A percentile compares a stretch with the other conserved stretches of the same genome.
phyloP scores from a whole-genome alignment of 805 yeast genomes.

The Teunomyces barrocoloradensis region DNA sequence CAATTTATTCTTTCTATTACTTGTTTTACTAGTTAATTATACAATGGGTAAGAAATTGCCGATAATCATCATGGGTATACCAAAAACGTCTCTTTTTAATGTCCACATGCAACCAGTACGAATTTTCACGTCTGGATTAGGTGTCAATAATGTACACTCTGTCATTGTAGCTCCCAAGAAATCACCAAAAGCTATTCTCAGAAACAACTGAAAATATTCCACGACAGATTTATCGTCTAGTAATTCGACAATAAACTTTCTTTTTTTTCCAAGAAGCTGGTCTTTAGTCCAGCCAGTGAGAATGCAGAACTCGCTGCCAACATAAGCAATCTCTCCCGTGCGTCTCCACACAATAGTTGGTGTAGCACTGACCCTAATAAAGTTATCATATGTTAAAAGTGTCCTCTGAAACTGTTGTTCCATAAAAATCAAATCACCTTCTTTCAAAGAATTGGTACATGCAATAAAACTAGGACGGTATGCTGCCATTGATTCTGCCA shows the following conservation, averaged over 20 bases:
- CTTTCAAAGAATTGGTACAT: constrained; percentile 81
- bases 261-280: constrained; percentile 57
- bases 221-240: constrained; percentile 85
- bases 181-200: constrained; percentile 86
- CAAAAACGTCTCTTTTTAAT: constrained; percentile 89
- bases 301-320: constrained; percentile 89
- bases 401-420: constrained; percentile 96
- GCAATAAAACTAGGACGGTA: constrained; percentile 93
- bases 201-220: constrained; percentile 83
- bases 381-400: constrained; percentile 80
- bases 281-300: constrained; percentile 87
- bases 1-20: neutral
- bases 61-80: constrained; percentile 94
- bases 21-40: constrained; percentile 14
- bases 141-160: constrained; percentile 74
- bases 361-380: constrained; percentile 81
- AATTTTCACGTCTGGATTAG: constrained; percentile 50
- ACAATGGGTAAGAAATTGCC: constrained; percentile 88
- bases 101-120: constrained; percentile 90
- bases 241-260: constrained; percentile 74
- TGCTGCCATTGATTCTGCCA: constrained; percentile 86
- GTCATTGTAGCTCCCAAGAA: constrained; percentile 84
- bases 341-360: constrained; percentile 96
- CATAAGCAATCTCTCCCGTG: constrained; percentile 92
- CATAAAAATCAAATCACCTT: constrained; percentile 89